A percentile compares a stretch with the other conserved stretches of the same genome.
Conservation (phyloP, 345 rosid species). For the Citrus trifoliata region DNA sequence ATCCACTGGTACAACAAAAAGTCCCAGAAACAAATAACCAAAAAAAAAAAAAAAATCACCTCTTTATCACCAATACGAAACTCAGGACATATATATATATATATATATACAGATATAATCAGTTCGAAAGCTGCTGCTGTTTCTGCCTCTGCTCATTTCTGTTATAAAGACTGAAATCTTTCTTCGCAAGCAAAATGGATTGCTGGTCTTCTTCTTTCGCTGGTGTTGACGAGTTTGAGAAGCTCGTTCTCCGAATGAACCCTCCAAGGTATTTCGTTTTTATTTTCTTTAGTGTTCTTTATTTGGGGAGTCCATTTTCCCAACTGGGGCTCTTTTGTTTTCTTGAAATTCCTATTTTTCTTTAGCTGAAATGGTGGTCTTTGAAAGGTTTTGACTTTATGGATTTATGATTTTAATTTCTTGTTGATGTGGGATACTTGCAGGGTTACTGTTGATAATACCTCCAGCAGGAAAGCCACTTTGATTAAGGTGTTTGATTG, state of each 20-base stretch:
- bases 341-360: conserved; percentile 5
- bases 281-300: not conserved
- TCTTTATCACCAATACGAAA: no score
- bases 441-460: conserved; percentile 77
- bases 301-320: conserved; percentile 3
- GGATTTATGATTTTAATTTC: conserved; percentile 7
- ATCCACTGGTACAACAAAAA: not conserved
- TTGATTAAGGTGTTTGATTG: conserved; percentile 52
- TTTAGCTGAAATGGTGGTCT: conserved; percentile 6
- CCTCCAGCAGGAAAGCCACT: conserved; percentile 55
- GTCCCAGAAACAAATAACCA: not conserved
- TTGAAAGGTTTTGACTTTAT: conserved; percentile 14
- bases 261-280: conserved; percentile 60
- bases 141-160: not conserved
- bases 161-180: not conserved
- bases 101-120: no score
- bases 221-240: conserved; percentile 64
- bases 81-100: no score
- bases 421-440: conserved; percentile 19
- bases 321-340: conserved; percentile 10
- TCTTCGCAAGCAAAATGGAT: conserved; percentile 40
- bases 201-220: conserved; percentile 52
- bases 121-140: not conserved
- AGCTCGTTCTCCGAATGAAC: conserved; percentile 73
- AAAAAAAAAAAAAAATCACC: not conserved